Conservation (phyloP, 2,329 filamentous ascomycete species). For the Podosphaera xanthii region DNA sequence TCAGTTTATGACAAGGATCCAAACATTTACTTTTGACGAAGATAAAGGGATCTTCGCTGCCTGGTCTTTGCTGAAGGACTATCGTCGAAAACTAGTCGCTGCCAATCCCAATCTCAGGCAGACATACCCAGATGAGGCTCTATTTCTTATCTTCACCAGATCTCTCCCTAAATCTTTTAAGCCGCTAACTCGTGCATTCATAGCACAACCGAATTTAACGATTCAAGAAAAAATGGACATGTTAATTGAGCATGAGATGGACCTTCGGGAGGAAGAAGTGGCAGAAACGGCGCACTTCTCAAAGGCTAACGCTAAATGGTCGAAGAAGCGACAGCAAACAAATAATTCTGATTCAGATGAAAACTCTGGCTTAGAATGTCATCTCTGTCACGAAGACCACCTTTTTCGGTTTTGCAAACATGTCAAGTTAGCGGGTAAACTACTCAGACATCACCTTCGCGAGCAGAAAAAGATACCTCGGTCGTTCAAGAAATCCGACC, state of each 20-base stretch:
- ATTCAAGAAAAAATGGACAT: constrained; percentile 1
- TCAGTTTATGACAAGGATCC: neutral
- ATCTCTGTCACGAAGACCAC: neutral
- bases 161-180: neutral
- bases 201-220: neutral
- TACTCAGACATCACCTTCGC: neutral
- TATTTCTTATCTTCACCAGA: neutral
- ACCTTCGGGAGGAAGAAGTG: neutral
- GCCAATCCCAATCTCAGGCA: neutral
- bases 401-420: neutral
- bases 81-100: neutral
- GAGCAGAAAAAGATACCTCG: neutral
- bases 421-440: neutral
- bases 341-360: neutral
- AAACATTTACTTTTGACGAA: neutral
- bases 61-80: neutral
- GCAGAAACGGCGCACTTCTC: neutral
- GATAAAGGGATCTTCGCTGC: neutral
- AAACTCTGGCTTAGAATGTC: neutral
- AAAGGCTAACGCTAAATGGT: neutral
- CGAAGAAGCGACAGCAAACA: neutral
- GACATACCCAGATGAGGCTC: neutral
- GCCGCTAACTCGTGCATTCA: neutral
- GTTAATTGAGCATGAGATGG: neutral
- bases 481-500: neutral